Evolutionary conservation across 805 yeast species (phyloP).

Genomic region (Sporopachydermia lactativora): DNA sequence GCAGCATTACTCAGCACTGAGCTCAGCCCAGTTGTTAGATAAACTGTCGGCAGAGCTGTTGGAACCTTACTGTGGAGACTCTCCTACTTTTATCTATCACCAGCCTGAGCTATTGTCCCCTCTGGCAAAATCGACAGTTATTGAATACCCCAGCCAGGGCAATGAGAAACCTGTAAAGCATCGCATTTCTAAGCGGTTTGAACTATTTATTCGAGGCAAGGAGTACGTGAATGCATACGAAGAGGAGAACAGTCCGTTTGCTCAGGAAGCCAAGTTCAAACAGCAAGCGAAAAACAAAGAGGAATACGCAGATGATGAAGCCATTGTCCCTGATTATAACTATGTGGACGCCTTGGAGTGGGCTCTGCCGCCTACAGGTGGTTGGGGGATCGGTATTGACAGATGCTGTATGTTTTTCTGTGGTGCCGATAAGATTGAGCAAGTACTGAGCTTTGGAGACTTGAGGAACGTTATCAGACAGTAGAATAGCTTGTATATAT

Average conservation of each 20-base stretch:
- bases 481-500: constrained; percentile 15
- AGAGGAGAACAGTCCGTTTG: constrained; percentile 82
- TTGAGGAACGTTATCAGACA: constrained; percentile 57
- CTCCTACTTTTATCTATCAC: constrained; percentile 64
- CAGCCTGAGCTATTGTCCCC: constrained; percentile 86
- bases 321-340: constrained; percentile 54
- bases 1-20: constrained; percentile 2
- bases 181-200: constrained; percentile 55
- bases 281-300: constrained; percentile 26
- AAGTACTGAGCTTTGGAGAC: constrained; percentile 63
- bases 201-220: constrained; percentile 62
- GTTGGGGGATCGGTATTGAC: constrained; percentile 95
- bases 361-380: constrained; percentile 97
- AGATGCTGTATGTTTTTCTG: constrained; percentile 70
- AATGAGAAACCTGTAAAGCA: not conserved
- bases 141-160: not conserved
- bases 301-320: constrained; percentile 41
- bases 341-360: constrained; percentile 72
- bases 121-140: constrained; percentile 50
- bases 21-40: constrained; percentile 48
- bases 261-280: constrained; percentile 29
- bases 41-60: constrained; percentile 43
- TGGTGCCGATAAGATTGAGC: constrained; percentile 51
- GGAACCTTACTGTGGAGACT: constrained; percentile 42
- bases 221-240: constrained; percentile 92